Percentiles rank a stretch among this genome's conserved stretches.
Evolutionary conservation across 176 grass and related monocot species (phyloP).

Genomic region (Aegilops sharonensis): DNA sequence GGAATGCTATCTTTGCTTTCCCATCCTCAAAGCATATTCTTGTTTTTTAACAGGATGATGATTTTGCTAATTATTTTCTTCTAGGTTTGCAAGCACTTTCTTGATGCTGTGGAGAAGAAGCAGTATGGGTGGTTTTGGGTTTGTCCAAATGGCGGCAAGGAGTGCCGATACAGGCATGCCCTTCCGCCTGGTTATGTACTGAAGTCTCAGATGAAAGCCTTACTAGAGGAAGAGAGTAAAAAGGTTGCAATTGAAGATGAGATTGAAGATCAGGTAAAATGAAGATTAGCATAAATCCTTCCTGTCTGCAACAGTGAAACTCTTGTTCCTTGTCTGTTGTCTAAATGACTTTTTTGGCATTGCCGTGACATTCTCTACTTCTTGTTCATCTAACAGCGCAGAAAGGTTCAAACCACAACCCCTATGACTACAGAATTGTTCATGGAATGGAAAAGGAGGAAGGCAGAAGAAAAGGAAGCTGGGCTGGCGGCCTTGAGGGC

Average conservation of each 20-base stretch:
- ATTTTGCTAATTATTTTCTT: conserved; percentile 22
- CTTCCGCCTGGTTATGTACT: conserved; percentile 92
- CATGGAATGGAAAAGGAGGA: conserved; percentile 94
- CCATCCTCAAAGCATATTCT: background rate
- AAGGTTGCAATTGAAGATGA: conserved; percentile 94
- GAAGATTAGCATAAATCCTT: conserved; percentile 18
- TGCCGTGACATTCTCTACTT: conserved; percentile 22
- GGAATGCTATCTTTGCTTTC: background rate
- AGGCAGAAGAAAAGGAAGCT: conserved; percentile 86
- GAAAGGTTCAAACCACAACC: conserved; percentile 63
- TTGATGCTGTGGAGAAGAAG: conserved; percentile 99
- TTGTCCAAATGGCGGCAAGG: conserved; percentile 92
- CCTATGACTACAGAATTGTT: conserved; percentile 86
- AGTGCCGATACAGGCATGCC: conserved; percentile 96
- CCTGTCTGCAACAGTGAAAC: background rate
- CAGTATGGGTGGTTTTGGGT: conserved; percentile 99
- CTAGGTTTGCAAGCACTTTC: conserved; percentile 94
- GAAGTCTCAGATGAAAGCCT: conserved; percentile 99
- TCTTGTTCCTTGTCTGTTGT: conserved; percentile 6
- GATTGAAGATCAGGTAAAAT: conserved; percentile 87
- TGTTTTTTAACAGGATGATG: conserved; percentile 1
- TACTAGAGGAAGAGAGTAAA: conserved; percentile 93
- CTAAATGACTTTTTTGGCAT: background rate
- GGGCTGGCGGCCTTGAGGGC: conserved; percentile 70
- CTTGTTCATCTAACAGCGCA: conserved; percentile 59